Percentiles rank a stretch among this genome's conserved stretches.
Conservation (phyloP, 169 alveolate species). For the Blepharisma undulans region DNA sequence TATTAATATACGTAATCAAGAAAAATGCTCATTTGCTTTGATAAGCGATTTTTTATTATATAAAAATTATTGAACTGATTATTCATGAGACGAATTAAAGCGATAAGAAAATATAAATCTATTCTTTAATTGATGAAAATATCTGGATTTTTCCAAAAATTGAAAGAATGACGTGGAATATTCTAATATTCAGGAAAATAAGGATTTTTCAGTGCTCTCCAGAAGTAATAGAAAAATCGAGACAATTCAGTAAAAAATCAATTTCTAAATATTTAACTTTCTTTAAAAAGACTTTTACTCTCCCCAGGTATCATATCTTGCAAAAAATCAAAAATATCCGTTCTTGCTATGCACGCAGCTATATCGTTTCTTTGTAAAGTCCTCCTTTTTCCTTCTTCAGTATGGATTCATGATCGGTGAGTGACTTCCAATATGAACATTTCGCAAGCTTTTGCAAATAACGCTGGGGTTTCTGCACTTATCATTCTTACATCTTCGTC, state of each 20-base stretch:
- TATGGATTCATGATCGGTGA: constrained; percentile 90
- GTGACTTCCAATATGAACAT: constrained; percentile 94
- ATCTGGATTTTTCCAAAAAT: no score
- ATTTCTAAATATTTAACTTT: neutral
- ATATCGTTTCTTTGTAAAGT: constrained; percentile 83
- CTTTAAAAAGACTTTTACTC: neutral
- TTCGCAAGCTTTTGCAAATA: constrained; percentile 96
- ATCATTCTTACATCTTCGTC: constrained; percentile 95
- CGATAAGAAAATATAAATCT: no score
- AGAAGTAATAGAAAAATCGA: neutral
- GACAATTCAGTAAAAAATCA: neutral
- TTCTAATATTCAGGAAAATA: neutral
- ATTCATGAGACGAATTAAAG: no score
- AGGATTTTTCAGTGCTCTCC: no score
- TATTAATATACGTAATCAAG: no score
- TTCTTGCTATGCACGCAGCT: constrained; percentile 81
- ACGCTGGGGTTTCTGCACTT: constrained; percentile 95
- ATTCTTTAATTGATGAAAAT: no score
- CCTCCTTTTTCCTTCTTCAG: constrained; percentile 91
- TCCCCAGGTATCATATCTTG: constrained; percentile 73
- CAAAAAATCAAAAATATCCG: constrained; percentile 91
- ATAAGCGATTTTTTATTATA: no score
- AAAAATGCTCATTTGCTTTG: no score
- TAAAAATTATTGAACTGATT: no score
- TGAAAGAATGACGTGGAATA: no score